Evolutionary conservation across 2,329 filamentous ascomycete genomes (phyloP).

Genomic region (Fusarium marasasianum): DNA sequence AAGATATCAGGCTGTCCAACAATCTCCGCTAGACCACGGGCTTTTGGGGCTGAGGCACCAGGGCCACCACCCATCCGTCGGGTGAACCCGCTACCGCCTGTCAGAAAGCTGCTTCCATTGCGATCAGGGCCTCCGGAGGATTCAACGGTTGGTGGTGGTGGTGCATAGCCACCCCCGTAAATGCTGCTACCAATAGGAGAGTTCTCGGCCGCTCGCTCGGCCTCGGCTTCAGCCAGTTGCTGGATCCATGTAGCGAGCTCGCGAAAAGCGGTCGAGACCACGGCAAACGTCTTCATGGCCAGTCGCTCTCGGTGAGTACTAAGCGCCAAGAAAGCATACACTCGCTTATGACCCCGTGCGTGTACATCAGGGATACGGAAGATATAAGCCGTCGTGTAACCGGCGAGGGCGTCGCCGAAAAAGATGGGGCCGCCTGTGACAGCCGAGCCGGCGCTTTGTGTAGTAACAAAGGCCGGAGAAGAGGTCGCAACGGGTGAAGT

Average conservation of each 20-base stretch:
- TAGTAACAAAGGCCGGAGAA: slow-evolving; percentile 63
- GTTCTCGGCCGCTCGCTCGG: slow-evolving; percentile 63
- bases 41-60: slow-evolving; percentile 64
- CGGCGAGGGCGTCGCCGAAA: slow-evolving; percentile 71
- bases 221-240: slow-evolving; percentile 69
- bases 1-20: slow-evolving; percentile 75
- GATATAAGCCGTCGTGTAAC: slow-evolving; percentile 76
- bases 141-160: slow-evolving; percentile 43
- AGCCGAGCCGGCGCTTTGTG: slow-evolving; percentile 62
- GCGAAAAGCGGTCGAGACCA: slow-evolving; percentile 69
- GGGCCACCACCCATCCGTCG: slow-evolving; percentile 67
- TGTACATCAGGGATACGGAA: slow-evolving; percentile 75
- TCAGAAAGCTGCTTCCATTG: slow-evolving; percentile 65
- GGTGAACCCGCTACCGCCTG: slow-evolving; percentile 65
- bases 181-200: slow-evolving; percentile 52
- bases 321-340: slow-evolving; percentile 73
- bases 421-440: slow-evolving; percentile 73
- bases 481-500: slow-evolving; percentile 49
- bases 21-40: slow-evolving; percentile 71
- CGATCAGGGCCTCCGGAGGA: slow-evolving; percentile 49
- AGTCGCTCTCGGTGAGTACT: slow-evolving; percentile 72
- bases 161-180: slow-evolving; percentile 49
- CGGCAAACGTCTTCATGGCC: slow-evolving; percentile 73
- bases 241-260: slow-evolving; percentile 74
- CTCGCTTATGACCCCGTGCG: slow-evolving; percentile 73